phyloP scores from a whole-genome alignment of 1,284 basidiomycete genomes.

The Microbotryum saponariae region DNA sequence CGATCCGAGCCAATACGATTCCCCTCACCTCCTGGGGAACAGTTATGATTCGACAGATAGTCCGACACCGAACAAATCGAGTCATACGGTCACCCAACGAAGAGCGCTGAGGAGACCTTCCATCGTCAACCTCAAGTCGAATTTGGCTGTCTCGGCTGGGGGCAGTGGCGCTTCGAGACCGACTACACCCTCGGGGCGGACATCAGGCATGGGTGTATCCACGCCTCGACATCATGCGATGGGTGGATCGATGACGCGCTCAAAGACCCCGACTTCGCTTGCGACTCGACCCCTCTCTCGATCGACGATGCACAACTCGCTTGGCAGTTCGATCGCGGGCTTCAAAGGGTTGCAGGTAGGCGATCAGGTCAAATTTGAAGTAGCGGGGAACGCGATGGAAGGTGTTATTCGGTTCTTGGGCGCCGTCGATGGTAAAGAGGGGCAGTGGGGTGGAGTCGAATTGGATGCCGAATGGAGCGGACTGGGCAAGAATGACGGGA shows the following conservation, averaged over 20 bases:
- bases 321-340: not conserved
- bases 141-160: no score
- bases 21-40: not conserved
- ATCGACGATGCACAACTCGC: not conserved
- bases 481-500: slow-evolving; percentile 94
- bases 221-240: no score
- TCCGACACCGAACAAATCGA: no score
- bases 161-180: no score
- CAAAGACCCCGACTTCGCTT: not conserved
- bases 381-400: slow-evolving; percentile 62
- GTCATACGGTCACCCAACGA: no score
- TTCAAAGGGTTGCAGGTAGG: slow-evolving; percentile 54
- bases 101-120: no score
- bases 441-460: slow-evolving; percentile 84
- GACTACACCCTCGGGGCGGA: no score
- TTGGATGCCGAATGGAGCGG: slow-evolving; percentile 74
- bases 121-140: no score
- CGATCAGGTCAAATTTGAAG: slow-evolving; percentile 73
- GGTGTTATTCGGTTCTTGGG: slow-evolving; percentile 71
- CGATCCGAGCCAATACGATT: slow-evolving; percentile 17
- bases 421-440: slow-evolving; percentile 73
- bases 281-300: not conserved
- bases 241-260: not conserved
- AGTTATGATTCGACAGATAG: no score
- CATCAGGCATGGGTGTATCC: no score